Base-by-base conservation (phyloP, 2,329 filamentous ascomycete species). In the Fusarium camptoceras region DNA sequence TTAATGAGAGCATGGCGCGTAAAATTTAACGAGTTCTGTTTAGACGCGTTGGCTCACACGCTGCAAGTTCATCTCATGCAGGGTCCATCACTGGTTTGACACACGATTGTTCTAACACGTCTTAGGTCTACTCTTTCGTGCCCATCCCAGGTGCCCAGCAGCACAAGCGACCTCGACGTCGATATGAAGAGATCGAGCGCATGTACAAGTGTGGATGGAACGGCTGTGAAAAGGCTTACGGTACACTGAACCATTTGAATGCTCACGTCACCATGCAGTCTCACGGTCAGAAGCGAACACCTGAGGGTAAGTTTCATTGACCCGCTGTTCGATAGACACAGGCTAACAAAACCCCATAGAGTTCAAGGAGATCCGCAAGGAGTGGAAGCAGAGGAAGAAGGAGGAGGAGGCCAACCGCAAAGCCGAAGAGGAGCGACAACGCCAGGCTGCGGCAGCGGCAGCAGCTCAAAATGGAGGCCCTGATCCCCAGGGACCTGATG, bases 191-290 rank as follows among this genome's bases (percentile, higher is more conserved):
- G 80, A 99, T 99, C 75, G 96, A 99, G 84, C 91, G 96, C 78
- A 98, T 99, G 96, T 98, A 99, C 86, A 98, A 98, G 82, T 99
- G 96, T 78, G 96, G 95, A 27, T 98, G 94, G 93, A 95, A 98
- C 72, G 94, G 94, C 11, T 99, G 96, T 78, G 96, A 99, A 82
- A 99, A 99, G 83, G 96, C 96, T 5, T 99, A 99, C 75, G 96
- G 96, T 64, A 99, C 96, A 49, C 83, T 99, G 67, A 99, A 99
- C 81, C 96, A 99, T 79, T 81, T 99, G 74, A 99, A 99, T 78
- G 96, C 96, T 41, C 96, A 99, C 78, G 96, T 99, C 50, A 98
- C 96, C 16, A 98, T 98, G 96, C 96, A 99, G 81, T 96, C 93
- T 66, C 96, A 99, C 76, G 96, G 96, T 14, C 86, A 89, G 73